phyloP scores from a whole-genome alignment of 768 basidiomycete species.

The Phanerochaete sordida region DNA sequence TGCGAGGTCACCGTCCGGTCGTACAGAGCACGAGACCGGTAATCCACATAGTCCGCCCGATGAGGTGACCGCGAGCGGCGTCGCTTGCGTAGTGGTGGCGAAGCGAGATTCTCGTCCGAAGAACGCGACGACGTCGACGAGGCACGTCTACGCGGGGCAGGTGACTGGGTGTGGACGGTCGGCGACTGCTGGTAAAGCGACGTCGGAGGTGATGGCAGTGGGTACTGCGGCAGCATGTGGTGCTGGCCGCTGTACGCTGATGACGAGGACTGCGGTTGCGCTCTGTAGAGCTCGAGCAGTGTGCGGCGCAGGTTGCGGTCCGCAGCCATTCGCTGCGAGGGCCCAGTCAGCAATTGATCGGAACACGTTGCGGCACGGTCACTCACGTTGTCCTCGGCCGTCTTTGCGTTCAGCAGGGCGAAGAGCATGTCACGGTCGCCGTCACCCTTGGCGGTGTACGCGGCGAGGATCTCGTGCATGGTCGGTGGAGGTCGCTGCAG shows the following conservation, averaged over 20 bases:
- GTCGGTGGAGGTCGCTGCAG: conserved; percentile 71
- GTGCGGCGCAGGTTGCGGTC: conserved; percentile 66
- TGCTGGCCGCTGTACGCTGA: conserved; percentile 5
- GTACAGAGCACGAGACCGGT: conserved; percentile 28
- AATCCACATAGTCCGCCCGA: conserved; percentile 18
- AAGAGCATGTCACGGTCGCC: conserved; percentile 91
- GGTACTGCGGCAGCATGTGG: conserved; percentile 7
- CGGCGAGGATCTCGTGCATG: conserved; percentile 81
- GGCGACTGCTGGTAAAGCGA: conserved; percentile 26
- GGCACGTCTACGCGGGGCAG: conserved; percentile 18
- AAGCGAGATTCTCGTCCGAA: conserved; percentile 2
- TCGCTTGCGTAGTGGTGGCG: conserved; percentile 42
- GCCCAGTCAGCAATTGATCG: conserved; percentile 12
- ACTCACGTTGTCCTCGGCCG: conserved; percentile 85
- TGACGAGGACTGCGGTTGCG: conserved; percentile 16
- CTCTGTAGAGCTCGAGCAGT: conserved; percentile 56
- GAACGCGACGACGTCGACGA: conserved; percentile 35
- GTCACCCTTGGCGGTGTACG: conserved; percentile 82
- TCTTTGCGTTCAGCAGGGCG: conserved; percentile 88
- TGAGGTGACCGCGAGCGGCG: conserved; percentile 61
- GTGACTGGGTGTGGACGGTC: conserved; percentile 31
- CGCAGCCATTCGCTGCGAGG: conserved; percentile 63
- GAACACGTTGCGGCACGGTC: background rate
- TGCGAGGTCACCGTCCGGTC: conserved; percentile 26
- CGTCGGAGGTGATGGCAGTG: conserved; percentile 23